phyloP scores from a whole-genome alignment of 2,329 filamentous ascomycete genomes.

The Ophiostoma sp. region DNA sequence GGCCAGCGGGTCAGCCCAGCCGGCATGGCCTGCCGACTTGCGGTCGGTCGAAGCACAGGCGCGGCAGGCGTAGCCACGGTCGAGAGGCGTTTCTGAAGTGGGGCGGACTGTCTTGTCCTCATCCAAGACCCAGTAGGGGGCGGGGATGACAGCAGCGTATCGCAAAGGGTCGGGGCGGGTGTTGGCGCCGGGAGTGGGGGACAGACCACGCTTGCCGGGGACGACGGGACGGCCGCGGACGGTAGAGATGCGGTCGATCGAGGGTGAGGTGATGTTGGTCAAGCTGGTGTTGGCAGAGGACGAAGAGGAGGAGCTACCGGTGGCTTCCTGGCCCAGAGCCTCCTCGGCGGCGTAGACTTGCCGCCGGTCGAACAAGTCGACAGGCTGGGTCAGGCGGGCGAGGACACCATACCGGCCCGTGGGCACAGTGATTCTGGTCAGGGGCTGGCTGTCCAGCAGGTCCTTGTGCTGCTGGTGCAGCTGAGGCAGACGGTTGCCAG shows the following conservation, averaged over 20 bases:
- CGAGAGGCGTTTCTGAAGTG: neutral
- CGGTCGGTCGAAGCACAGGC: slow-evolving; percentile 28
- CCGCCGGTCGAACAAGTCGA: slow-evolving; percentile 27
- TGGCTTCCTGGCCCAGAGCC: neutral
- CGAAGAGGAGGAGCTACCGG: neutral
- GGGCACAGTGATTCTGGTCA: slow-evolving; percentile 24
- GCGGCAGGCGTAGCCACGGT: slow-evolving; percentile 28
- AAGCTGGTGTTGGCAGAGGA: neutral
- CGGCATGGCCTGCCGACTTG: slow-evolving; percentile 18
- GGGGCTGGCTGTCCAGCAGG: neutral
- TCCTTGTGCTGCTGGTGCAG: neutral
- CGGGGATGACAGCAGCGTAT: slow-evolving; percentile 30
- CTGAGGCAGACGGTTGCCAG: neutral
- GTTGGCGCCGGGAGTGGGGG: neutral
- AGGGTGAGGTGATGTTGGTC: neutral
- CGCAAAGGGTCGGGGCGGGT: slow-evolving; percentile 26
- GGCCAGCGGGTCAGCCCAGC: slow-evolving; percentile 29
- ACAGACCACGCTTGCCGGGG: neutral
- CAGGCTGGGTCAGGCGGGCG: slow-evolving; percentile 23
- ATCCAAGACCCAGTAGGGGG: slow-evolving; percentile 25
- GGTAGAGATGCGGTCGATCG: neutral
- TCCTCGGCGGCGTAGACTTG: slow-evolving; percentile 17
- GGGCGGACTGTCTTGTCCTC: neutral
- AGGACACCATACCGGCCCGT: slow-evolving; percentile 29
- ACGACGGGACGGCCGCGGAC: neutral